A percentile compares a stretch with the other conserved stretches of the same genome.
These are phyloP conservation scores for Colletotrichum gloeosporioides DNA, from an alignment of 2,329 filamentous ascomycete genomes.

Conservation along the genomic window DNA sequence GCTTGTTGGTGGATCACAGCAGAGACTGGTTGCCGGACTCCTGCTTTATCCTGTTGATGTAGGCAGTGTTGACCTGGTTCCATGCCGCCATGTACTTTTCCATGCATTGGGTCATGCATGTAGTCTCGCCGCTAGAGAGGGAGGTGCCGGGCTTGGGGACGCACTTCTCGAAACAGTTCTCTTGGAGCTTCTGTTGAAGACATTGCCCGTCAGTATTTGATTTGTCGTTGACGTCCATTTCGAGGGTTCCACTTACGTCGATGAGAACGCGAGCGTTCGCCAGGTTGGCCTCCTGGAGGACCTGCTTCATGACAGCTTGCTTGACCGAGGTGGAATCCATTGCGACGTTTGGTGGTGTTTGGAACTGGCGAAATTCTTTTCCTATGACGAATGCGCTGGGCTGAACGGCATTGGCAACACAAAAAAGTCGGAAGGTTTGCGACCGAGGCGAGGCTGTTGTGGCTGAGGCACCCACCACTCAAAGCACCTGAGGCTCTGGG, in stretches of 20 bases:
- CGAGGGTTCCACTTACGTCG: conserved; percentile 56
- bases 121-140: conserved; percentile 70
- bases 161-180: conserved; percentile 82
- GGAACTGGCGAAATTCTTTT: not conserved
- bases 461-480: not conserved
- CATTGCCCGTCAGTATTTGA: not conserved
- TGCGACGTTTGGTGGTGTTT: conserved; percentile 25
- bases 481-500: not conserved
- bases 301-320: conserved; percentile 68
- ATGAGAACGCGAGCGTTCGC: conserved; percentile 74
- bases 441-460: conserved; percentile 7
- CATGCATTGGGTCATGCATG: conserved; percentile 79
- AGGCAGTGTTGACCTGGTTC: conserved; percentile 75
- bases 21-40: conserved; percentile 47
- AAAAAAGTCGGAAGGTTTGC: conserved; percentile 16
- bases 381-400: not conserved
- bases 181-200: conserved; percentile 72
- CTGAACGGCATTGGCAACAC: not conserved
- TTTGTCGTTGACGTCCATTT: not conserved
- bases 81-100: conserved; percentile 85
- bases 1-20: not conserved
- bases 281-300: conserved; percentile 68
- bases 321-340: conserved; percentile 67
- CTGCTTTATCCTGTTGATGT: conserved; percentile 67
- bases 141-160: conserved; percentile 72